Base-by-base conservation (phyloP, 148 eudicot species). In the Gaultheria prostrata region DNA sequence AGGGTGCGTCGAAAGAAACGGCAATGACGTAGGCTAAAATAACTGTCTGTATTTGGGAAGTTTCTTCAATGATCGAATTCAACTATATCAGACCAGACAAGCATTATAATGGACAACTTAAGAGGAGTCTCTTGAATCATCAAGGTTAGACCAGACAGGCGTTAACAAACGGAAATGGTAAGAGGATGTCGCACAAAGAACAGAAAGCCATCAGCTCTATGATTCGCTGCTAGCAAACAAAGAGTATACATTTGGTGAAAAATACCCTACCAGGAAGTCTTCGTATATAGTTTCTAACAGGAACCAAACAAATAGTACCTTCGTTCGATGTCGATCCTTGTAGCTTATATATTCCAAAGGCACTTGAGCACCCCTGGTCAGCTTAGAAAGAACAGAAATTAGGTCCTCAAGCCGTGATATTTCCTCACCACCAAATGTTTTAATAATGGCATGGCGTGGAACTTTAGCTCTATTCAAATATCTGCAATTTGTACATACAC, bases 401-500 rank as follows among this genome's bases (percentile, higher is more conserved):
- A 96, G 84, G 84, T 94, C 94, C 78, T 90, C 92, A 83, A 96
- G 92, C 54, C 81, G 89, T 78, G 92, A 91, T 84, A 94, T 90
- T 86, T 94, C 98, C 86, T 87, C 90, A 79, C 97, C 94, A 43
- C 93, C 93, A 88, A 96, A 89, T 90, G 91, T 96, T 86, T 92
- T 96, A 39, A 96, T 94, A 78, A 96, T 94, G 81, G 99, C 90
- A 86, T 96, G 99, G 85, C 98, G 97, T 45, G 98, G 98, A 82
- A 96, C 98, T 83, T 94, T 97, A 82, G 98, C 98, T 92, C 94
- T 89, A 80, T 85, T 89, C 95, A 96, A 93, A 86, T 96, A 96
- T 39, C 99, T 96, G 87, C 54, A 48, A 86, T 80, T 56, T 46
- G 32, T 24, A 87, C 43, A 59, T 20, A 76, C 28, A 53, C 71